phyloP scores from a whole-genome alignment of 495 filamentous ascomycete species.

The Pyrenula massariospora region DNA sequence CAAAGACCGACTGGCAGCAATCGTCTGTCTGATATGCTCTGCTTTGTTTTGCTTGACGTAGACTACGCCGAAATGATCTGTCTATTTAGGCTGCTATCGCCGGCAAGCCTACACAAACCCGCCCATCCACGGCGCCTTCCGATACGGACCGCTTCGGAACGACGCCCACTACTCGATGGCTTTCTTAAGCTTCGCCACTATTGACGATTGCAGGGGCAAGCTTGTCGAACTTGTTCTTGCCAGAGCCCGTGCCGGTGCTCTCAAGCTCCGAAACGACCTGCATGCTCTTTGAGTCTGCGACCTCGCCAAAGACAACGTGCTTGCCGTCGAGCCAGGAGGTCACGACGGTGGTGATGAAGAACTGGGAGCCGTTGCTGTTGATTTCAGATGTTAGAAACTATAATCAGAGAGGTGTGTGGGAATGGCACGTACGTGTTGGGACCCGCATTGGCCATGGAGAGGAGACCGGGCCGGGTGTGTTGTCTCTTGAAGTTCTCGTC shows the following conservation, averaged over 20 bases:
- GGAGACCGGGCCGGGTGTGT: slow-evolving; percentile 77
- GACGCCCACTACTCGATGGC: background rate
- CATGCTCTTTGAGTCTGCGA: slow-evolving; percentile 51
- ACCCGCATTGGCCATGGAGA: slow-evolving; percentile 97
- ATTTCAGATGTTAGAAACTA: slow-evolving; percentile 2
- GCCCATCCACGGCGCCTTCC: background rate
- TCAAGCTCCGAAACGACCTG: slow-evolving; percentile 61
- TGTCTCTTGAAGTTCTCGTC: slow-evolving; percentile 89
- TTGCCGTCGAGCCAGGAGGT: slow-evolving; percentile 92
- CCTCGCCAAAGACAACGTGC: slow-evolving; percentile 97
- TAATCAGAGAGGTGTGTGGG: background rate
- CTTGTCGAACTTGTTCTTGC: slow-evolving; percentile 23
- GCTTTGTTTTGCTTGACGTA: background rate
- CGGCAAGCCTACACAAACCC: background rate
- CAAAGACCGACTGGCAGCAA: background rate
- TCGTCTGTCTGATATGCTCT: background rate
- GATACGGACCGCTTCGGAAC: background rate
- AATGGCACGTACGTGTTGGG: slow-evolving; percentile 54
- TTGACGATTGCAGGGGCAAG: slow-evolving; percentile 52
- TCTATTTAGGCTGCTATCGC: background rate
- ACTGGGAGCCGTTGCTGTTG: slow-evolving; percentile 86
- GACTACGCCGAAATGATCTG: background rate
- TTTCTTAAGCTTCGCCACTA: slow-evolving; percentile 42
- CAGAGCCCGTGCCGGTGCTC: slow-evolving; percentile 50
- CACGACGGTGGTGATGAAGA: slow-evolving; percentile 92